These are phyloP conservation scores for Helotiales sp. DNA, from an alignment of 2,329 filamentous ascomycete species.

Conservation along the genomic window DNA sequence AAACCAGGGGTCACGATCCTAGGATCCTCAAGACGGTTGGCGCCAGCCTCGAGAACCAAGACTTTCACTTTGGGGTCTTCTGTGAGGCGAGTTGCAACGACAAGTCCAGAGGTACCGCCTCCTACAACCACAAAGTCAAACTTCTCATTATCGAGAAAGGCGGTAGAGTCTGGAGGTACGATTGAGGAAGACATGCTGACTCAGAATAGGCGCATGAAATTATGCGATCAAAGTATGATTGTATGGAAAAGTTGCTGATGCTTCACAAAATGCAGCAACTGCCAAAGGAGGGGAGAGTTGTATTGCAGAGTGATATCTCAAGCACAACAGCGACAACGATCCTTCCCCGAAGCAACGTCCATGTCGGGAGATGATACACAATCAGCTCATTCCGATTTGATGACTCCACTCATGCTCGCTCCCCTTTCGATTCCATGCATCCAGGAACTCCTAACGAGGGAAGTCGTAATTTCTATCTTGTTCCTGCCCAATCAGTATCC, in stretches of 20 bases:
- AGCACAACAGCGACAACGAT: neutral
- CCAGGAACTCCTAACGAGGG: neutral
- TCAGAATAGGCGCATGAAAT: neutral
- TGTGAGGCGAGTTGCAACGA: constrained; percentile 50
- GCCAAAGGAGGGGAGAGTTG: neutral
- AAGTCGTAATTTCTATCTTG: neutral
- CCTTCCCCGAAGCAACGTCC: neutral
- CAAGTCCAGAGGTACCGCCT: constrained; percentile 48
- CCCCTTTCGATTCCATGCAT: neutral
- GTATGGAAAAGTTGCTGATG: neutral
- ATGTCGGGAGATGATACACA: neutral
- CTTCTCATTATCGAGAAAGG: neutral
- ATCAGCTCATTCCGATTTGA: neutral
- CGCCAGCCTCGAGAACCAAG: constrained; percentile 48
- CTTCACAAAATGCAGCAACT: neutral
- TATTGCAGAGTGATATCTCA: neutral
- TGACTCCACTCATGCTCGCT: neutral
- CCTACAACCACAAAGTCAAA: constrained; percentile 11
- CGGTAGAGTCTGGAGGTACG: neutral
- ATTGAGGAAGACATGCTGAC: neutral
- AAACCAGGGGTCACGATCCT: constrained; percentile 39
- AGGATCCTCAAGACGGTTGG: constrained; percentile 37
- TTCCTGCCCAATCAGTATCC: too few species aligned
- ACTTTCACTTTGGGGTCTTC: constrained; percentile 47
- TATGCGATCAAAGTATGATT: neutral